Percentiles rank a stretch among this genome's conserved stretches.
These are phyloP conservation scores for Volvox africanus DNA, from an alignment of 139 green algal genomes.

Conservation along the genomic window DNA sequence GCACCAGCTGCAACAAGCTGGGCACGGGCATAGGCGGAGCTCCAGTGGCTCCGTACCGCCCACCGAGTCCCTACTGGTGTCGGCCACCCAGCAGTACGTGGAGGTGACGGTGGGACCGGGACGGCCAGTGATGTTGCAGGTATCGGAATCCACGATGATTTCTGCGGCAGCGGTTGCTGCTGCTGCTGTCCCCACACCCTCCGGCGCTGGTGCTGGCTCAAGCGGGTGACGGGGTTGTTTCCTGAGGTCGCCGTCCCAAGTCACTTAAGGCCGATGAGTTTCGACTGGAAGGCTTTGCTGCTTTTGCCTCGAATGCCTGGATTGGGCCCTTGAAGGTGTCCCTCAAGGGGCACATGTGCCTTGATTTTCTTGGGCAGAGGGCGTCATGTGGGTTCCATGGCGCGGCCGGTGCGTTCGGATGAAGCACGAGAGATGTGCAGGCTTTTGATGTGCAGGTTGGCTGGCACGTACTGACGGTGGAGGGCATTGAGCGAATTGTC, in stretches of 20 bases:
- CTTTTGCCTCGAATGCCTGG: no score
- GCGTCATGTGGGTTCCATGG: no score
- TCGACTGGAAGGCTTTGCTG: no score
- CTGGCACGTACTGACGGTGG: no score
- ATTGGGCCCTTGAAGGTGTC: no score
- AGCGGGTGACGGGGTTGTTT: neutral
- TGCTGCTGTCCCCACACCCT: neutral
- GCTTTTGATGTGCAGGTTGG: no score
- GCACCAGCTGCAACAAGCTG: neutral
- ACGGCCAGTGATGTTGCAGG: neutral
- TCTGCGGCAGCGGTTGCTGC: neutral
- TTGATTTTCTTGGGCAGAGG: no score
- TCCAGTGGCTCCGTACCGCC: neutral
- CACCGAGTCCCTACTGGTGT: neutral
- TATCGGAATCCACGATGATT: neutral
- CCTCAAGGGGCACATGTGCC: no score
- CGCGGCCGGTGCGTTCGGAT: no score
- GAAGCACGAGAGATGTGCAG: no score
- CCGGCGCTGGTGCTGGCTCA: neutral
- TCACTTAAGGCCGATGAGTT: neutral
- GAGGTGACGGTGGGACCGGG: constrained; percentile 16
- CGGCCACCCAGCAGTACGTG: neutral
- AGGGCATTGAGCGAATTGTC: no score
- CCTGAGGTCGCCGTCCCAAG: neutral
- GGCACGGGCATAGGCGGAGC: neutral